Evolutionary conservation across 2,329 filamentous ascomycete genomes (phyloP), one percentile per base, ranked within the genome.

Genomic region (Magnaporthiopsis incrustans): DNA sequence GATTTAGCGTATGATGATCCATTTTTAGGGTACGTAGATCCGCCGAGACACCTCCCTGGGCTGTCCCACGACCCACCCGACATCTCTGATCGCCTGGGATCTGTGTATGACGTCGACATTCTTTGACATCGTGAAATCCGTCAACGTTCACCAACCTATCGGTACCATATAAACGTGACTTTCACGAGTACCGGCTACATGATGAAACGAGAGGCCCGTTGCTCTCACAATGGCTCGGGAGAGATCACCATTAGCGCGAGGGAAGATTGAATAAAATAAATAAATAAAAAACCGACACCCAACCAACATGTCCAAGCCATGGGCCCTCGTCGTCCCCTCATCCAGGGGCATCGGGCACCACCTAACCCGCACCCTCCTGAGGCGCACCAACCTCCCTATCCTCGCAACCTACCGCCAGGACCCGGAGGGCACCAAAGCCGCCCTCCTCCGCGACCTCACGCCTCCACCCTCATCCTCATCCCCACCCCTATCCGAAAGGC

Each of bases 321-420:
- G 81, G 81, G 78, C 81, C 67, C 72, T 83, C 67, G 67, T 82
- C 66, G 78, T 75, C 57, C 79, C 81, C 0, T 77, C 80, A 25
- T 79, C 74, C 69, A 75, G 81, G 32, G 81, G 81, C 67, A 80
- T 83, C 59, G 80, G 81, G 61, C 73, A 78, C 67, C 77, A 79
- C 57, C 75, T 85, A 15, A 78, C 80, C 14, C 76, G 80, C 0
- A 78, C 81, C 65, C 76, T 83, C 32, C 77, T 82, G 15, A 78
- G 74, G 10, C 77, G 75, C 5, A 83, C 80, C 2, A 76, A 74
- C 6, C 68, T 81, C 5, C 82, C 82, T 38, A 78, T 84, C 68
- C 75, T 83, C 3, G 77, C 77, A 2, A 78, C 77, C 2, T 75
- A 77, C 27, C 81, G 79, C 38, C 57, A 69, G 25, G 74, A 79